Evolutionary conservation across 306 rosid species (phyloP).

Genomic region (Ormosia semicastrata): DNA sequence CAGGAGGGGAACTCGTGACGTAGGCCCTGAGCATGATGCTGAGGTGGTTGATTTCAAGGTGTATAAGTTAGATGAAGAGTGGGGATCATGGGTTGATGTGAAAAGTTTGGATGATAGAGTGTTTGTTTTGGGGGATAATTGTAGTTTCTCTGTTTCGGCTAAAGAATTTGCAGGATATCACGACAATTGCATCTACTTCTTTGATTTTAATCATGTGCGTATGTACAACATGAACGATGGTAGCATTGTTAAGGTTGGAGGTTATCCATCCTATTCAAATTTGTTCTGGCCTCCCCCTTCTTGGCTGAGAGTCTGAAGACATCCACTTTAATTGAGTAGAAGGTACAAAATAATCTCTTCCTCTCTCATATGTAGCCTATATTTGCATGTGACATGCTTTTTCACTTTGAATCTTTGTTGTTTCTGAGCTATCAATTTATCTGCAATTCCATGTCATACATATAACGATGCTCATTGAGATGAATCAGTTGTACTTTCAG

Average conservation of each 20-base stretch:
- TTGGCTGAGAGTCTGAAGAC: slow-evolving; percentile 9
- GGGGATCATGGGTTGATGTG: slow-evolving; percentile 48
- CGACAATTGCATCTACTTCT: slow-evolving; percentile 45
- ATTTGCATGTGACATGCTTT: neutral
- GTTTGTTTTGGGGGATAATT: slow-evolving; percentile 30
- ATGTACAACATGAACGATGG: slow-evolving; percentile 43
- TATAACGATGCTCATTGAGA: no score
- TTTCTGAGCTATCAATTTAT: no score
- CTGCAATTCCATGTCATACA: no score
- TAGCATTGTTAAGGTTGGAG: slow-evolving; percentile 11
- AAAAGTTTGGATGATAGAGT: slow-evolving; percentile 38
- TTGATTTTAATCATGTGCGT: slow-evolving; percentile 21
- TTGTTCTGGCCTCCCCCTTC: slow-evolving; percentile 29
- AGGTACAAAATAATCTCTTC: neutral
- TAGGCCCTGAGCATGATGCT: neutral
- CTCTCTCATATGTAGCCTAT: neutral
- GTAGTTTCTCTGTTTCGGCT: slow-evolving; percentile 39
- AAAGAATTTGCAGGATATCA: slow-evolving; percentile 33
- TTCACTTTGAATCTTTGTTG: no score
- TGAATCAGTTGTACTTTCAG: no score
- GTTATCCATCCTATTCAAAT: slow-evolving; percentile 15
- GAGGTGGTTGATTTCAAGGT: slow-evolving; percentile 45
- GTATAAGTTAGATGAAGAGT: slow-evolving; percentile 49
- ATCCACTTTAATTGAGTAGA: neutral
- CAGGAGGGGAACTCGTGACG: neutral